A percentile compares a stretch with the other conserved stretches of the same genome.
phyloP scores from a whole-genome alignment of 1,139 yeast species.

The Yamadazyma triangularis region DNA sequence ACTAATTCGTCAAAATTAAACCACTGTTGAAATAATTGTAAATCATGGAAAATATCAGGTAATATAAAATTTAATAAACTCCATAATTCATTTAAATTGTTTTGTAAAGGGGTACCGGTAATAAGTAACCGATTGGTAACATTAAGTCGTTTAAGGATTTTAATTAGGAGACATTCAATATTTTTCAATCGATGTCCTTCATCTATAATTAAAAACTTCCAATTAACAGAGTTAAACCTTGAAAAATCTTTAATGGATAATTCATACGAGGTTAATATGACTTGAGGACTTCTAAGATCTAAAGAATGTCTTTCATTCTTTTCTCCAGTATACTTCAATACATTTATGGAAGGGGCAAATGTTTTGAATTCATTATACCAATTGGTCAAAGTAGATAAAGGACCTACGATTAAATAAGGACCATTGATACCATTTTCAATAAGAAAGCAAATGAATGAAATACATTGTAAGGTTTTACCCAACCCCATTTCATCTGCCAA shows the following conservation, averaged over 20 bases:
- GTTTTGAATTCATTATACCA: constrained; percentile 71
- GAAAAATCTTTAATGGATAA: constrained; percentile 63
- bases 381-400: constrained; percentile 79
- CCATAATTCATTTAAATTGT: constrained; percentile 87
- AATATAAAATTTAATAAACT: constrained; percentile 80
- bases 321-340: constrained; percentile 61
- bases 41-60: constrained; percentile 89
- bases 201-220: constrained; percentile 91
- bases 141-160: constrained; percentile 60
- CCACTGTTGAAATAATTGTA: constrained; percentile 89
- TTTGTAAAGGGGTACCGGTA: constrained; percentile 94
- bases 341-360: constrained; percentile 71
- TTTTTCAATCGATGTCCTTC: constrained; percentile 93
- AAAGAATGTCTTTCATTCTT: constrained; percentile 48
- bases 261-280: constrained; percentile 81
- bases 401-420: constrained; percentile 84
- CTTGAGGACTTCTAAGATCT: constrained; percentile 27
- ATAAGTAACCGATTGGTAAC: constrained; percentile 69
- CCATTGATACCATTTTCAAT: constrained; percentile 78
- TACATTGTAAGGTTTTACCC: constrained; percentile 88
- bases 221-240: constrained; percentile 42
- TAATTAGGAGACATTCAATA: constrained; percentile 68
- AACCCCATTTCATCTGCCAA: constrained; percentile 97
- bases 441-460: constrained; percentile 69
- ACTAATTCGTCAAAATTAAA: constrained; percentile 70